Conservation (phyloP, 164 flowering plant genomes). For the Vitis cinerea region DNA sequence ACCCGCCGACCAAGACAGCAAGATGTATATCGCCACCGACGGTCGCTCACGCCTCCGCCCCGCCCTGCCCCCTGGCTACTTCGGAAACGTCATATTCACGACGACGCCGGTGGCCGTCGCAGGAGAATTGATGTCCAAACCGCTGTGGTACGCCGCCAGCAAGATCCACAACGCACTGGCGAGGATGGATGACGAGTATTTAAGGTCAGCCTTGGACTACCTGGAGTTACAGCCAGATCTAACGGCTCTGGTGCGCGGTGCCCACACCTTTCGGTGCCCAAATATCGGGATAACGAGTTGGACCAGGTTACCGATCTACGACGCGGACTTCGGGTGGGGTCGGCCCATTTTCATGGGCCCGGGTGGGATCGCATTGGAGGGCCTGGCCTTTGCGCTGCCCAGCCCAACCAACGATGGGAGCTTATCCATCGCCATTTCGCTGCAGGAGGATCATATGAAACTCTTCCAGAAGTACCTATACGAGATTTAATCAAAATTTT, state of each 20-base stretch:
- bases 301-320: slow-evolving; percentile 61
- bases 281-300: slow-evolving; percentile 68
- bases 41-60: slow-evolving; percentile 62
- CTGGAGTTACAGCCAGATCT: slow-evolving; percentile 65
- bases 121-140: slow-evolving; percentile 49
- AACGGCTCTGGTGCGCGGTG: slow-evolving; percentile 51
- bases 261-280: slow-evolving; percentile 61
- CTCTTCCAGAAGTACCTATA: slow-evolving; percentile 44
- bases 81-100: slow-evolving; percentile 66
- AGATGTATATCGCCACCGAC: slow-evolving; percentile 59
- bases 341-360: slow-evolving; percentile 72
- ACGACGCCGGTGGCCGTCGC: slow-evolving; percentile 52
- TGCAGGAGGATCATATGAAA: slow-evolving; percentile 52
- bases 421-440: slow-evolving; percentile 50
- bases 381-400: slow-evolving; percentile 52
- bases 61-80: slow-evolving; percentile 54
- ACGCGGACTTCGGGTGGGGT: slow-evolving; percentile 85
- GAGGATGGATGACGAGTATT: slow-evolving; percentile 53
- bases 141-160: slow-evolving; percentile 48
- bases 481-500: slow-evolving; percentile 29
- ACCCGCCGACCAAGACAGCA: slow-evolving; percentile 44
- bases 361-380: slow-evolving; percentile 59
- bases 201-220: slow-evolving; percentile 74
- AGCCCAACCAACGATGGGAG: slow-evolving; percentile 64
- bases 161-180: slow-evolving; percentile 51